These are phyloP conservation scores for Talinum fruticosum DNA, from an alignment of 148 eudicot genomes.

Conservation along the genomic window DNA sequence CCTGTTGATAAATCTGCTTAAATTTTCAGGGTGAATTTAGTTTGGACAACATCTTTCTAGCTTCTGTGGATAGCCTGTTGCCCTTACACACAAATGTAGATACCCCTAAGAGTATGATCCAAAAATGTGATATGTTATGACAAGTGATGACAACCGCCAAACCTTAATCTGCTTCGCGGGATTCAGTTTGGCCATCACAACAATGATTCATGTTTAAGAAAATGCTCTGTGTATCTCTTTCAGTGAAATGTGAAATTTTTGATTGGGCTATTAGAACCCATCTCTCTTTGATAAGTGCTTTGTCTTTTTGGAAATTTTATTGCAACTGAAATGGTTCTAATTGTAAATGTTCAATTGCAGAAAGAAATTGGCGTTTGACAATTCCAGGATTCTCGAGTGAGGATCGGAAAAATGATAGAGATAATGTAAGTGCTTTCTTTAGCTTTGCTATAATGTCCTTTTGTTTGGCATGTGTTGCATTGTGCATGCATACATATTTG, in stretches of 20 bases:
- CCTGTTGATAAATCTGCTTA: no score
- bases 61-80: no score
- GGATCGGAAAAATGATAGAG: slow-evolving; percentile 50
- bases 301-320: background rate
- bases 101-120: no score
- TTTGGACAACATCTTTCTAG: no score
- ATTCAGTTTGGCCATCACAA: no score
- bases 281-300: slow-evolving; percentile 8
- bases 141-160: no score
- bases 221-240: no score
- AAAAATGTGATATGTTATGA: no score
- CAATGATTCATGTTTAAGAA: no score
- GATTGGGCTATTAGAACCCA: background rate
- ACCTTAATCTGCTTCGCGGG: no score
- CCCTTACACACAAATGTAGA: no score
- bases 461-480: slow-evolving; percentile 3
- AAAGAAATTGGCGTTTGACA: slow-evolving; percentile 74
- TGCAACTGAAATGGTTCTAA: slow-evolving; percentile 15
- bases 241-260: background rate
- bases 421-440: slow-evolving; percentile 46
- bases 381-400: slow-evolving; percentile 90
- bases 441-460: background rate
- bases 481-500: slow-evolving; percentile 5
- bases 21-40: no score
- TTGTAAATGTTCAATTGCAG: slow-evolving; percentile 41